Evolutionary conservation across 345 rosid species (phyloP), one percentile per base, ranked within the genome.

Genomic region (Combretum micranthum): DNA sequence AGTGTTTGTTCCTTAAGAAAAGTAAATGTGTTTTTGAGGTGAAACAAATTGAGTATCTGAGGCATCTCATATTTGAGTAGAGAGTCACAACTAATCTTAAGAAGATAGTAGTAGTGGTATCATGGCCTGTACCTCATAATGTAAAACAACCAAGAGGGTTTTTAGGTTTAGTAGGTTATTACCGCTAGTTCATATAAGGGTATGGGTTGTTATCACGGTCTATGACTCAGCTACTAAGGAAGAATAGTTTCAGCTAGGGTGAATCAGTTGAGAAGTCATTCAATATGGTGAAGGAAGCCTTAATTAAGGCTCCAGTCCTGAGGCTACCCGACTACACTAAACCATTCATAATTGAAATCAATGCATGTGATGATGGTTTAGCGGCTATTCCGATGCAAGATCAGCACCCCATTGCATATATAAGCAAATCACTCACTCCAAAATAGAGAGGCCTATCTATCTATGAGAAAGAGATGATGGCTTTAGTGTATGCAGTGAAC

Each of bases 401-500:
- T 5, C 13, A 22, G 15, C 49, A 22, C 17, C 60, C 47, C 13
- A 42, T 57, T 44, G 62, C 62, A 7, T 58, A 2, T 20, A 18
- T 58, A 2, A 58, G 62, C 20, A 58, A 58, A 21, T 11, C 37
- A n/a, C n/a, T 0, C 16, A 44, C 17, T 4, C 39, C 10, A 15
- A 2, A 21, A 4, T 39, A 44, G 15, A 23, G 9, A 18, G 13
- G 7, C 7, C 3, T 58, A 13, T 58, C 62, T 20, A 47, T 42
- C 3, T 52, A 62, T 15, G 57, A 62, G 17, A 51, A 42, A 20
- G 65, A 62, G n/a, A 6, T 62, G 50, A 13, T 51, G 6, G 47
- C 65, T 3, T 37, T 62, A 3, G 17, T 62, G 12, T 20, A 20
- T 21, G 62, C 62, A 22, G 62, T 58, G n/a, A 47, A 45, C 6